Base-by-base conservation (phyloP, 768 basidiomycete genomes). In the Pholiota microspora region DNA sequence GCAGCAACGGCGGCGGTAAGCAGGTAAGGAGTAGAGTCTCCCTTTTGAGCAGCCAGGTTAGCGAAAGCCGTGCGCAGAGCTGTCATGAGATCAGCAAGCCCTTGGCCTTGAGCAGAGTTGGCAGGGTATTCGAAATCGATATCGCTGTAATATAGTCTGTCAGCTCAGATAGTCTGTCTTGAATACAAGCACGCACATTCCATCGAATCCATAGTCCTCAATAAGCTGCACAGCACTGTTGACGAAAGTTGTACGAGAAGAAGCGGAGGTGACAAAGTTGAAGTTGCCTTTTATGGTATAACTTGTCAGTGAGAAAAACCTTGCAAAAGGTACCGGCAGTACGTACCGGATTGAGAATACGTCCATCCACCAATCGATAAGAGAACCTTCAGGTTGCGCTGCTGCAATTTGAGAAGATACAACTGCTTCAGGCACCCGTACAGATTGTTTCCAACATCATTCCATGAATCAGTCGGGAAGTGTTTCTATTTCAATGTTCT, bases 361-460 rank as follows among this genome's bases (percentile, higher is more conserved):
- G 86, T 88, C 80, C 82, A 86, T 10, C 88, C 79, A 48, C 79
- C 79, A n/a, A 81, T 68, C 0, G 78, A 79, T 12, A 81, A 68
- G n/a, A 78, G 65, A 18, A 79, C 78, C 56, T 80, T 79, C 49
- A 81, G 62, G 54, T 78, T 77, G 62, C 86, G 75, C 61, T 84
- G 75, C 38, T 79, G 66, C 34, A 87, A 65, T 67, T 89, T 89
- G 55, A 87, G 62, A 40, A 87, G 73, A 64, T 72, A 73, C 27
- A 88, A 76, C 65, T 92, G 91, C 72, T 92, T 92, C 62, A 94
- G 69, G 67, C 84, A 85, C 0, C 89, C 90, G 58, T 91, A 94
- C 4, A 92, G 71, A 62, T 92, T 92, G 67, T 84, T 89, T 16
- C 89, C 91, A 0, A 73, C 57, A 16, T 91, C 89, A 60, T 75